Evolutionary conservation across 73 alveolate genomes (phyloP), one percentile per base, ranked within the genome.

Genomic region (Paramecium bursaria): DNA sequence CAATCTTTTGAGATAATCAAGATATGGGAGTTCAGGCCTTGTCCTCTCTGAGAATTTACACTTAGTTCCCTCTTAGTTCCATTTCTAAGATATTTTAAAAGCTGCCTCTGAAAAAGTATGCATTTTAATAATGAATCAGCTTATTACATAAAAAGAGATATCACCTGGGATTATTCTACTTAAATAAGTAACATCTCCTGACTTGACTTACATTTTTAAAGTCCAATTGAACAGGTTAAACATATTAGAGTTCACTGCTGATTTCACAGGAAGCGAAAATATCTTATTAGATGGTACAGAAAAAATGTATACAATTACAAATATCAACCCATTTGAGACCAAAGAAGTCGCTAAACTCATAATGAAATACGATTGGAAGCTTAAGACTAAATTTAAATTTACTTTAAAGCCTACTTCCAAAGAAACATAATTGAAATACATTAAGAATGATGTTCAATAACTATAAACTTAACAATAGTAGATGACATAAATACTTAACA

Each of bases 331-430:
- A 9, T 14, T 42, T 42, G 85, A 50, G 54, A 39, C 73, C 6
- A 39, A 79, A 55, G 22, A 53, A 35, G 89, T 79, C 42, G 75
- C 85, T 21, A 10, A 50, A 53, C 17, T 79, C 9, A 50, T 44
- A 22, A 31, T 79, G 85, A 73, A 26, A 48, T 26, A 48, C n/a
- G 54, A 85, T 23, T 85, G 91, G 91, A 74, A 67, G 6, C 85
- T 85, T 27, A 74, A 74, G 46, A 85, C 77, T 11, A 74, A 74
- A 85, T 61, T 85, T 14, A 75, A 75, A 73, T 79, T 53, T 79
- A 79, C 57, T 39, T 29, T 89, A 14, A 89, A 79, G 50, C 88
- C 95, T 14, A 87, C 95, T 17, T 51, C 85, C 1, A 73, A 85
- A 46, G 46, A 26, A 46, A 35, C 46, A n/a, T 9, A 79, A 73